phyloP scores from a whole-genome alignment of 2,329 filamentous ascomycete species.

The Colletotrichum filicis region DNA sequence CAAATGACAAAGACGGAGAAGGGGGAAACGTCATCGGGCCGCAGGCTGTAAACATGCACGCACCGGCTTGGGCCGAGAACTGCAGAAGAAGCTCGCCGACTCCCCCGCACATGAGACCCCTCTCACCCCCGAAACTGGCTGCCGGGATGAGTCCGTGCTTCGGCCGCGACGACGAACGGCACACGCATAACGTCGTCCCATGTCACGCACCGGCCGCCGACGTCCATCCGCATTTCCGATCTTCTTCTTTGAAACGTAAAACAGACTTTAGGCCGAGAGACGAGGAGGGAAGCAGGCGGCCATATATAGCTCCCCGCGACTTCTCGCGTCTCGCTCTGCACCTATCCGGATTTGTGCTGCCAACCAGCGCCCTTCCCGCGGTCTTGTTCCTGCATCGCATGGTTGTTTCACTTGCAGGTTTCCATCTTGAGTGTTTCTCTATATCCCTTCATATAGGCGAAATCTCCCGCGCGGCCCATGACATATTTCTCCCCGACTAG shows the following conservation, averaged over 20 bases:
- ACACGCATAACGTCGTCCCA: conserved; percentile 25
- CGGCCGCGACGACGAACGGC: conserved; percentile 4
- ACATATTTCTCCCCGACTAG: not conserved
- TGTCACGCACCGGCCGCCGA: not conserved
- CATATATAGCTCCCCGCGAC: conserved; percentile 10
- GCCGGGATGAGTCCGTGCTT: conserved; percentile 4
- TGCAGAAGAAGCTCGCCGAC: conserved; percentile 14
- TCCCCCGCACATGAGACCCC: not conserved
- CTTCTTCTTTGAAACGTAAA: conserved; percentile 21
- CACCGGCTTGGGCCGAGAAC: conserved; percentile 12
- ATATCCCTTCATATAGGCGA: not conserved
- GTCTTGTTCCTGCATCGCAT: not conserved
- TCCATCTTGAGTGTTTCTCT: not conserved
- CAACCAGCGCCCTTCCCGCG: not conserved
- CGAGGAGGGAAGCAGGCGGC: not conserved
- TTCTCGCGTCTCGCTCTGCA: conserved; percentile 12
- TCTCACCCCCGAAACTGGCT: not conserved
- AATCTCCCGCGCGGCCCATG: not conserved
- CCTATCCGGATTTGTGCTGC: not conserved
- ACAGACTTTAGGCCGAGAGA: not conserved
- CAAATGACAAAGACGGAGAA: not conserved
- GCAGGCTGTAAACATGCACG: not conserved
- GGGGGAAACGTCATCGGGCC: not conserved
- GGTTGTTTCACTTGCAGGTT: not conserved
- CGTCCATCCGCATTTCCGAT: conserved; percentile 13